Evolutionary conservation across 768 basidiomycete species (phyloP).

Genomic region (Galerina marginata): DNA sequence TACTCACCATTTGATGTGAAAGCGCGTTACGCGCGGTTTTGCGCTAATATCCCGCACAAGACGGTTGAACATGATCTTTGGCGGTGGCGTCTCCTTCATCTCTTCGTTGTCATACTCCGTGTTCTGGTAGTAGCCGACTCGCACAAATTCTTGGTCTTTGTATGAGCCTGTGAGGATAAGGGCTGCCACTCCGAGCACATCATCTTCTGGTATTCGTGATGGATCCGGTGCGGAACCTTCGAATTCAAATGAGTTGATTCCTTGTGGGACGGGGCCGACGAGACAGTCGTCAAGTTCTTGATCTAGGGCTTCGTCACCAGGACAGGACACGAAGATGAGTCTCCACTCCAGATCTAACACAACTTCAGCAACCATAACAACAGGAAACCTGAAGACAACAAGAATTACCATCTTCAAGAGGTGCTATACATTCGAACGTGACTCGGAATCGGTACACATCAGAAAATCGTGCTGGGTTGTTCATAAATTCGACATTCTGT

Average conservation of each 20-base stretch:
- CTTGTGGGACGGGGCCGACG: constrained; percentile 96
- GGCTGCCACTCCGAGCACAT: constrained; percentile 95
- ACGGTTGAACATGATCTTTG: constrained; percentile 74
- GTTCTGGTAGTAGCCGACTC: constrained; percentile 99
- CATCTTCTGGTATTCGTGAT: constrained; percentile 82
- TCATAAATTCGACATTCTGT: constrained; percentile 88
- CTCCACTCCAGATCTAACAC: constrained; percentile 93
- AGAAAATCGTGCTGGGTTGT: constrained; percentile 91
- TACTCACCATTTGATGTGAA: constrained; percentile 84
- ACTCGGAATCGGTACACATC: constrained; percentile 93
- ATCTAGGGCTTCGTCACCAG: constrained; percentile 88
- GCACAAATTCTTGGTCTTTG: constrained; percentile 97
- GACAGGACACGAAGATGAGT: constrained; percentile 95
- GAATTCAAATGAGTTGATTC: constrained; percentile 97
- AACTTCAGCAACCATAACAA: background rate
- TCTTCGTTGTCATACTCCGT: constrained; percentile 98
- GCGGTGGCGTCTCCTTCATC: constrained; percentile 77
- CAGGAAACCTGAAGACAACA: constrained; percentile 17
- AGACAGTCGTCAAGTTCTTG: constrained; percentile 98
- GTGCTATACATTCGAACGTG: constrained; percentile 96
- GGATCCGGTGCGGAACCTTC: constrained; percentile 86
- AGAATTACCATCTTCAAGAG: constrained; percentile 79
- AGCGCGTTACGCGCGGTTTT: constrained; percentile 93
- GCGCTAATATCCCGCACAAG: constrained; percentile 87
- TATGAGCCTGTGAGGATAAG: constrained; percentile 97